Percentiles rank a stretch among this genome's conserved stretches.
phyloP scores from a whole-genome alignment of 768 basidiomycete genomes.

The Boletales sp. region DNA sequence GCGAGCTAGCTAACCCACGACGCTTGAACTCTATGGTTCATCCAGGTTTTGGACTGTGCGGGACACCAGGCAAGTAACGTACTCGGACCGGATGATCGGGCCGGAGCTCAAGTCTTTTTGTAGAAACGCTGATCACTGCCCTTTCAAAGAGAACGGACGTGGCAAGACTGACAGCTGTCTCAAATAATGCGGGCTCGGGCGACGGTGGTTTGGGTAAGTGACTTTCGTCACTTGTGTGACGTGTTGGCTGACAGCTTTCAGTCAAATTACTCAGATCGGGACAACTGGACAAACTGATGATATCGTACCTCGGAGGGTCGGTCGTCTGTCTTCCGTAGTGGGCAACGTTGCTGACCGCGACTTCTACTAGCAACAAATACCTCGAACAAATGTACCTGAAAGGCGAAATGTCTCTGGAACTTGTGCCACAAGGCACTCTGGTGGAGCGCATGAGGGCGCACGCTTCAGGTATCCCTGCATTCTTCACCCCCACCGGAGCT shows the following conservation, averaged over 20 bases:
- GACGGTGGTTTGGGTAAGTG: constrained; percentile 62
- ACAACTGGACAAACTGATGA: constrained; percentile 77
- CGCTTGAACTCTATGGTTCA: background rate
- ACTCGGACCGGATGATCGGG: background rate
- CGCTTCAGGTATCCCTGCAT: constrained; percentile 83
- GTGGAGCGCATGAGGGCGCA: constrained; percentile 83
- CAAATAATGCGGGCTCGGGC: constrained; percentile 77
- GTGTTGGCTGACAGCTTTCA: constrained; percentile 23
- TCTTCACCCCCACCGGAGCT: constrained; percentile 86
- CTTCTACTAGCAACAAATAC: constrained; percentile 62
- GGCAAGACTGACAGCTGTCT: constrained; percentile 68
- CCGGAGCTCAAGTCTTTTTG: background rate
- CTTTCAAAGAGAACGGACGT: constrained; percentile 69
- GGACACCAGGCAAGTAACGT: constrained; percentile 62
- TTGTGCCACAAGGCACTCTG: constrained; percentile 89
- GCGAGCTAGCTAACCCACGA: constrained; percentile 19
- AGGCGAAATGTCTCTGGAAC: constrained; percentile 78
- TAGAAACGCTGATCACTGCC: constrained; percentile 78
- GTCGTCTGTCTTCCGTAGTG: constrained; percentile 5
- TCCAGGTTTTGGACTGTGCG: constrained; percentile 84
- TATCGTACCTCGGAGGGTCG: constrained; percentile 83
- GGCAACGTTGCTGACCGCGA: background rate
- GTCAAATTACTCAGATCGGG: constrained; percentile 69
- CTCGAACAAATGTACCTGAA: constrained; percentile 77
- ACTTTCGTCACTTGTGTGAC: background rate